Conservation (phyloP, 352 stramenopile species). For the Phytophthora parvispora region DNA sequence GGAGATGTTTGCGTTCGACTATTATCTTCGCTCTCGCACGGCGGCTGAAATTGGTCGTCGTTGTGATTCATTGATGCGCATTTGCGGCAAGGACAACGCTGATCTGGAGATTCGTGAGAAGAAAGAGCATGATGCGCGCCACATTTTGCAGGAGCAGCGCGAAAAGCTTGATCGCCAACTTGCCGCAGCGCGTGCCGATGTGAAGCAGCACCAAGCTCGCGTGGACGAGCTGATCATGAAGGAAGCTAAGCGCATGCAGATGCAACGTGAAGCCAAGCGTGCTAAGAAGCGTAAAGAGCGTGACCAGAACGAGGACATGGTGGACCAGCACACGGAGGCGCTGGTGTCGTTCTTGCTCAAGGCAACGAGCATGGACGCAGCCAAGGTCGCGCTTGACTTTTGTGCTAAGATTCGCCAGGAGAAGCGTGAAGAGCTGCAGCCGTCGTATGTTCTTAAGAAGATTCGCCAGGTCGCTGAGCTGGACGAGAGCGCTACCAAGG, state of each 20-base stretch:
- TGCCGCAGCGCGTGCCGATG: constrained; percentile 67
- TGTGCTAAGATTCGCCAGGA: constrained; percentile 59
- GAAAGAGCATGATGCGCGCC: constrained; percentile 76
- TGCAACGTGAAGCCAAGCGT: constrained; percentile 81
- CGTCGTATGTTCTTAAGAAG: constrained; percentile 78
- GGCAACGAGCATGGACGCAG: constrained; percentile 68
- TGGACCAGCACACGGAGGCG: constrained; percentile 68
- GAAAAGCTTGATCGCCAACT: constrained; percentile 77
- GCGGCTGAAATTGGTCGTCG: constrained; percentile 96
- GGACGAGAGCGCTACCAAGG: constrained; percentile 59
- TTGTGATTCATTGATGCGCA: constrained; percentile 96
- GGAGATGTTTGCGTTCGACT: constrained; percentile 98
- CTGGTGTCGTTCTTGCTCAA: constrained; percentile 68
- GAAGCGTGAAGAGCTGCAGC: constrained; percentile 52
- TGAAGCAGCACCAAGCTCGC: constrained; percentile 81
- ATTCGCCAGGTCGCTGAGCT: constrained; percentile 74
- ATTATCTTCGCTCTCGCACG: constrained; percentile 98
- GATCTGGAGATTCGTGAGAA: constrained; percentile 83
- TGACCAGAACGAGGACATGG: constrained; percentile 71
- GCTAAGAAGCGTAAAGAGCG: constrained; percentile 84
- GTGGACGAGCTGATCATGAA: constrained; percentile 92
- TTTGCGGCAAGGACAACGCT: constrained; percentile 96
- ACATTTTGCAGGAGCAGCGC: constrained; percentile 73
- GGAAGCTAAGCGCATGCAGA: constrained; percentile 89
- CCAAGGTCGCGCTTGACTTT: constrained; percentile 78